phyloP scores from a whole-genome alignment of 768 basidiomycete species.

The Termitomyces sp. region DNA sequence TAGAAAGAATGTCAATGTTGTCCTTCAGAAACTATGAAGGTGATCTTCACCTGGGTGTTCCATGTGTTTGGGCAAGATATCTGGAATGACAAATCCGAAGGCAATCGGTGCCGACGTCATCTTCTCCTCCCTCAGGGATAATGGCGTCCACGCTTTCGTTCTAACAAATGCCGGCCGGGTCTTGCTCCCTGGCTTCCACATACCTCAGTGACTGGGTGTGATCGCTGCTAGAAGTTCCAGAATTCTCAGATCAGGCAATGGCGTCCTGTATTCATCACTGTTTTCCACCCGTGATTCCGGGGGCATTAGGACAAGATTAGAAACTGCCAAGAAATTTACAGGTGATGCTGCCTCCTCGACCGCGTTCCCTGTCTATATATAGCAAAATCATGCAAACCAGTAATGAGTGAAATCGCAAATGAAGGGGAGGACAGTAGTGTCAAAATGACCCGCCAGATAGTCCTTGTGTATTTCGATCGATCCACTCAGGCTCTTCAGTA shows the following conservation, averaged over 20 bases:
- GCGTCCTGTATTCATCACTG: not conserved
- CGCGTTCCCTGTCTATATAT: conserved; percentile 33
- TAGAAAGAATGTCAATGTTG: not conserved
- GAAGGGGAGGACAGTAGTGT: conserved; percentile 7
- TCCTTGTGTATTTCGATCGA: conserved; percentile 70
- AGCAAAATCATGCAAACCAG: conserved; percentile 6
- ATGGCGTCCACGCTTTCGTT: conserved; percentile 22
- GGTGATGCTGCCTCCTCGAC: conserved; percentile 35
- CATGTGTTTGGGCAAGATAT: conserved; percentile 7
- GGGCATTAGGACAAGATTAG: conserved; percentile 42
- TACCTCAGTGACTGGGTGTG: conserved; percentile 67
- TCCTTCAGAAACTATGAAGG: not conserved
- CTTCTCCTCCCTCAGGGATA: conserved; percentile 30
- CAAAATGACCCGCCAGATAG: conserved; percentile 55
- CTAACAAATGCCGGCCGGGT: conserved; percentile 64
- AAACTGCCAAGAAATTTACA: conserved; percentile 38
- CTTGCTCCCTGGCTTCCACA: conserved; percentile 60
- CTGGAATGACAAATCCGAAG: conserved; percentile 11
- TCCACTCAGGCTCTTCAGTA: conserved; percentile 63
- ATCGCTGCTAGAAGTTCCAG: conserved; percentile 63
- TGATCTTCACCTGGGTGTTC: not conserved
- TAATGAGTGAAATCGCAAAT: conserved; percentile 1
- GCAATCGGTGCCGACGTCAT: conserved; percentile 10
- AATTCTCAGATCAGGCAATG: conserved; percentile 44
- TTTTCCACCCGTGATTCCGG: conserved; percentile 13